These are phyloP conservation scores for Pseudocercospora musae DNA, from an alignment of 2,329 filamentous ascomycete species.

Conservation along the genomic window DNA sequence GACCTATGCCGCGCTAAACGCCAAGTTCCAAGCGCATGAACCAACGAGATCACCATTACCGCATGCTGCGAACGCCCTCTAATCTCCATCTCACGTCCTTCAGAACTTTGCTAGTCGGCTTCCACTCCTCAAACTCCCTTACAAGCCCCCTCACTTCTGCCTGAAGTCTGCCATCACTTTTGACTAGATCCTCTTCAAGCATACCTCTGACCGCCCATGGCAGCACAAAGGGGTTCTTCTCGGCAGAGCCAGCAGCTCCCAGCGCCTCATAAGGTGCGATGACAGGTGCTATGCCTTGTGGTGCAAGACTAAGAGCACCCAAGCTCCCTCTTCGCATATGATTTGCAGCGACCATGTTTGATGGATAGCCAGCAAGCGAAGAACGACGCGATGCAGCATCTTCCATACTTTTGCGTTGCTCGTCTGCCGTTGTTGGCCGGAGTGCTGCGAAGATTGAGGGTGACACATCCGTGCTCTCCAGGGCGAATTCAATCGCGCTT, in stretches of 20 bases:
- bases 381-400: slow-evolving; percentile 22
- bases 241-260: slow-evolving; percentile 19
- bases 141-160: slow-evolving; percentile 75
- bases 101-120: slow-evolving; percentile 80
- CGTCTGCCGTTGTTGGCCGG: slow-evolving; percentile 12
- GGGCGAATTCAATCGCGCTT: slow-evolving; percentile 47
- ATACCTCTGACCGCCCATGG: slow-evolving; percentile 95
- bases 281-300: slow-evolving; percentile 33
- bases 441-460: slow-evolving; percentile 3
- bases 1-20: background rate
- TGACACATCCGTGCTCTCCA: slow-evolving; percentile 44
- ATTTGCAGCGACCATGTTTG: slow-evolving; percentile 32
- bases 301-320: slow-evolving; percentile 15
- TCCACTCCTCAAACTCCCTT: slow-evolving; percentile 91
- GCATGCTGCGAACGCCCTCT: slow-evolving; percentile 83
- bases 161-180: slow-evolving; percentile 63
- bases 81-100: slow-evolving; percentile 95
- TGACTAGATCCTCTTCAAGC: slow-evolving; percentile 87
- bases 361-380: slow-evolving; percentile 30
- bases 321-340: slow-evolving; percentile 34
- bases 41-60: slow-evolving; percentile 42
- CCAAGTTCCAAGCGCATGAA: background rate
- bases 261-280: slow-evolving; percentile 42
- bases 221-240: slow-evolving; percentile 79
- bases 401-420: slow-evolving; percentile 24